These are phyloP conservation scores for Neopestalotiopsis rosae DNA, from an alignment of 2,329 filamentous ascomycete genomes.

Conservation along the genomic window DNA sequence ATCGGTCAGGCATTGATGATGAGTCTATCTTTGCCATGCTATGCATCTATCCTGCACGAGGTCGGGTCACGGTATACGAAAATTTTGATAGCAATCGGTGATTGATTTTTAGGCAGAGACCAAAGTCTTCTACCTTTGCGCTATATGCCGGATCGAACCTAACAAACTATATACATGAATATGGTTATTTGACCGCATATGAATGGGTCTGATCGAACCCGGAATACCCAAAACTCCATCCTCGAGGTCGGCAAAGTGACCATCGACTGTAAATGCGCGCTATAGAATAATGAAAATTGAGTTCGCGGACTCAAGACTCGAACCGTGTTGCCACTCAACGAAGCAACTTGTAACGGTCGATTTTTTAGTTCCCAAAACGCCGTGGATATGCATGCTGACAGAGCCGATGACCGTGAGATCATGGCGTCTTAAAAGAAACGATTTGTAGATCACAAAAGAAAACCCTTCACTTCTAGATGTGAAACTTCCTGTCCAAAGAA, in stretches of 20 bases:
- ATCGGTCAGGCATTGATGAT: not conserved
- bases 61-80: not conserved
- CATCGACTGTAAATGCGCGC: constrained; percentile 19
- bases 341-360: not conserved
- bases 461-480: constrained; percentile 31
- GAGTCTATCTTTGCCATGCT: not conserved
- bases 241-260: constrained; percentile 15
- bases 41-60: not conserved
- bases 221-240: constrained; percentile 13
- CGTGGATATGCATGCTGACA: constrained; percentile 14
- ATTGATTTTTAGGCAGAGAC: constrained; percentile 6
- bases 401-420: not conserved
- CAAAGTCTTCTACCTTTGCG: not conserved
- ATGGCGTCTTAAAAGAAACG: not conserved
- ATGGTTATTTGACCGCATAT: constrained; percentile 3
- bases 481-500: constrained; percentile 67
- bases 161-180: constrained; percentile 14
- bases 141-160: not conserved
- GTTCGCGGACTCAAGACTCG: not conserved
- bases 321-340: not conserved
- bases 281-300: constrained; percentile 4
- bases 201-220: not conserved
- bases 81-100: not conserved
- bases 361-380: constrained; percentile 13
- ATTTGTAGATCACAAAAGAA: not conserved